A percentile compares a stretch with the other conserved stretches of the same genome.
Evolutionary conservation across 2,329 filamentous ascomycete genomes (phyloP).

Genomic region (Endothia cerciana): DNA sequence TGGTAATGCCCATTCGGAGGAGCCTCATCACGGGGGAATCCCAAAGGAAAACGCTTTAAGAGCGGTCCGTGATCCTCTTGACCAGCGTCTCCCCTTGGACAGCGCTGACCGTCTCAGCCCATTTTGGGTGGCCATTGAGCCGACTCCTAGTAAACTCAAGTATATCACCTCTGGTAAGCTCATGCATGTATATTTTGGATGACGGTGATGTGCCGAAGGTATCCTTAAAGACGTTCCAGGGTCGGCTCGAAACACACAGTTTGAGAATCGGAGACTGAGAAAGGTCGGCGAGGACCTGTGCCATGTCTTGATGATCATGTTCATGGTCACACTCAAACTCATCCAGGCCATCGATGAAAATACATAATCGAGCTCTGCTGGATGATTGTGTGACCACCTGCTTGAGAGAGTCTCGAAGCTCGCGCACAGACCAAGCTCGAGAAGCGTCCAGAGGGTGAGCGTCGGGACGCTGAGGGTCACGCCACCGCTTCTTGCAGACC

Average conservation of each 20-base stretch:
- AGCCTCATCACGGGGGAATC: conserved; percentile 34
- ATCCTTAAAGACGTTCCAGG: conserved; percentile 37
- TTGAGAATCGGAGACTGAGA: conserved; percentile 28
- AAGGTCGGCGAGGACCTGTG: conserved; percentile 24
- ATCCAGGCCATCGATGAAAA: conserved; percentile 42
- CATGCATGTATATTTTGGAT: conserved; percentile 33
- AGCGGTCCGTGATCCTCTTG: conserved; percentile 31
- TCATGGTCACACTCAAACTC: conserved; percentile 37
- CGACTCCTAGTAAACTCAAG: conserved; percentile 29
- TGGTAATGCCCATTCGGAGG: conserved; percentile 33
- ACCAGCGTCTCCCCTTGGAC: conserved; percentile 24
- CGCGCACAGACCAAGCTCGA: no score
- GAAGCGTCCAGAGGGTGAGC: no score
- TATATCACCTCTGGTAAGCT: conserved; percentile 34
- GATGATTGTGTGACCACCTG: not conserved
- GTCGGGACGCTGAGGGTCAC: no score
- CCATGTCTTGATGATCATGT: conserved; percentile 34
- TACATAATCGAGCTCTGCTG: conserved; percentile 32
- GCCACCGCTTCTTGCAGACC: no score
- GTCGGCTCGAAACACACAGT: conserved; percentile 37
- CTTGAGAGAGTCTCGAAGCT: not conserved
- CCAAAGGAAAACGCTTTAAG: conserved; percentile 40
- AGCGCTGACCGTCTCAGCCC: conserved; percentile 19
- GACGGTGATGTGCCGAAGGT: conserved; percentile 31
- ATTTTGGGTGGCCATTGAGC: conserved; percentile 30